Evolutionary conservation across 345 rosid genomes (phyloP).

Genomic region (Carallia brachiata): DNA sequence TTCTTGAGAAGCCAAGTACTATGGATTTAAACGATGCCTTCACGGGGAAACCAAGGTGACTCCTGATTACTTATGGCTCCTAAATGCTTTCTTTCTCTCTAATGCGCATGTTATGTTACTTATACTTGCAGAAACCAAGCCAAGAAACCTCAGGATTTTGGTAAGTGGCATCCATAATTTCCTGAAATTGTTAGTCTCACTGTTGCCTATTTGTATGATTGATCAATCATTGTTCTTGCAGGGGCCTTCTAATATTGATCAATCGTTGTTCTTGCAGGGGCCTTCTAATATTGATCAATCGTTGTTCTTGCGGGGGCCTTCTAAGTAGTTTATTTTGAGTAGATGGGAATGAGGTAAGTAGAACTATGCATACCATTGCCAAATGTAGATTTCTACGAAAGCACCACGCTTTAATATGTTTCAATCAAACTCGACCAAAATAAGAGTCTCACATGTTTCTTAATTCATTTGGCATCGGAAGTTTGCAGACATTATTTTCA

Average conservation of each 20-base stretch:
- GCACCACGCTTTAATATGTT: not conserved
- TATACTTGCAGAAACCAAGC: constrained; percentile 42
- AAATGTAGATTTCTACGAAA: not conserved
- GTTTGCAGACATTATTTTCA: not conserved
- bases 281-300: no score
- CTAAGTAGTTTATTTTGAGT: constrained; percentile 25
- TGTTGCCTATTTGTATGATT: not conserved
- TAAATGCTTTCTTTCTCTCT: no score
- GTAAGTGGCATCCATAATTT: constrained; percentile 32
- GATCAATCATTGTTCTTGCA: not conserved
- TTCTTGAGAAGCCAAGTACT: constrained; percentile 50
- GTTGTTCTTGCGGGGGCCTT: constrained; percentile 50
- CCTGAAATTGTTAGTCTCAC: not conserved
- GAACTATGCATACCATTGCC: not conserved
- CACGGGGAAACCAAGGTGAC: constrained; percentile 50
- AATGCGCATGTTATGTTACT: not conserved
- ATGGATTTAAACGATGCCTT: constrained; percentile 77
- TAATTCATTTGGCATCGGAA: not conserved
- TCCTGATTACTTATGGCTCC: no score
- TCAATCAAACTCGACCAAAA: not conserved
- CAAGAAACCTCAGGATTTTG: constrained; percentile 64
- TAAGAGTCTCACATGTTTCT: not conserved
- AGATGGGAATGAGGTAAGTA: not conserved
- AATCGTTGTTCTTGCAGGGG: no score
- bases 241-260: no score